Evolutionary conservation across 2,329 filamentous ascomycete genomes (phyloP), one percentile per base, ranked within the genome.

Genomic region (Trichoderma sp.): DNA sequence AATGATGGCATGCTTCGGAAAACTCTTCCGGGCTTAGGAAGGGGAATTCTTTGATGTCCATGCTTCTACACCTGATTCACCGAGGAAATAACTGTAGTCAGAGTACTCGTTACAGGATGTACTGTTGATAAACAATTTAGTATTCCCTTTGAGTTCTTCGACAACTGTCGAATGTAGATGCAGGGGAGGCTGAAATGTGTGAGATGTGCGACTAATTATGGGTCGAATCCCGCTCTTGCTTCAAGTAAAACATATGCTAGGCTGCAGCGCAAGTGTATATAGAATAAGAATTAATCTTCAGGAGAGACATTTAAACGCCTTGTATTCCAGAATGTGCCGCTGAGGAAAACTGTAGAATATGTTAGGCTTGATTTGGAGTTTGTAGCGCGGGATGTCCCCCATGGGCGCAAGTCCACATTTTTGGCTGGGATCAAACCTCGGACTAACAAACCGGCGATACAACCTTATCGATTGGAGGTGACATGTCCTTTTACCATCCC

Each of bases 1-100:
- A 86, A 73, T 89, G 85, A 79, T 92, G 89, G 82, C 93, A 94
- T 73, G 88, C 89, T 80, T 91, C 88, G 71, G 89, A 84, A 78
- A 94, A 94, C 80, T 94, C 92, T 56, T 90, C 87, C 12, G 84
- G 80, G 12, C 84, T 88, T 33, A 94, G 87, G 75, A 88, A 89
- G 7, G 93, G 93, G 80, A 92, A 94, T 68, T 87, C 84, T 75
- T 83, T 79, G 79, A 90, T 88, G 14, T 85, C 85, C 83, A 85
- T 85, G 62, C 31, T 76, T 29, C 72, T 31, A n/a, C 5, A 11
- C n/a, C 7, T 24, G 14, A 18, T 35, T 21, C 53, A 12, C 21
- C 1, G 16, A n/a, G 27, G 27, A 27, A 27, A 27, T 27, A 27
- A 27, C n/a, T 12, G 45, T 53, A 24, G 18, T 14, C 16, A 53